Evolutionary conservation across 1,284 basidiomycete genomes (phyloP), one percentile per base, ranked within the genome.

Genomic region (Trichosporon sp.): DNA sequence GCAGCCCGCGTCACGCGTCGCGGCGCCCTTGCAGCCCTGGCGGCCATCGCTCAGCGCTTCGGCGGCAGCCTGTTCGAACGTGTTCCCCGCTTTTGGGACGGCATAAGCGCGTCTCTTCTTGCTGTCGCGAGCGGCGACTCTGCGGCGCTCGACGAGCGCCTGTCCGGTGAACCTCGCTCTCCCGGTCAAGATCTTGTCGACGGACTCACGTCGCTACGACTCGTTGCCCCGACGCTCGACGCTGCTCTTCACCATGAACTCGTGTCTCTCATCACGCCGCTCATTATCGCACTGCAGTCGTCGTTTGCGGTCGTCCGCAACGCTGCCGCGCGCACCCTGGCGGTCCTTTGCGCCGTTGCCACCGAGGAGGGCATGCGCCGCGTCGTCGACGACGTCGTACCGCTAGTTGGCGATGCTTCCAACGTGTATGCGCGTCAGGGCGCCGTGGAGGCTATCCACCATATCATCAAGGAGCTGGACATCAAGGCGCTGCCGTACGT

Each of bases 401-500:
- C 95, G 0, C 85, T 92, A 35, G 86, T 99, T 1, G 91, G 90
- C 11, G 95, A 98, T 82, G 87, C 92, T 1, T 81, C 90, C 31
- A 86, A 88, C n/a, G 84, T 93, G 47, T 84, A 87, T 23, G 91
- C 95, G 72, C 87, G 97, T 56, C 94, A 97, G 81, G 97, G 97
- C 18, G 89, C 92, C 0, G 90, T 92, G 6, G 97, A 99, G 83
- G 85, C 93, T 34, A 89, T 98, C 51, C 93, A 93, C 80, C 92
- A 95, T 95, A 90, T 98, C 70, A 92, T 99, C 58, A 91, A 95
- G 77, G 87, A 88, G 71, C 88, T 99, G 62, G 95, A 98, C 76
- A 89, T 98, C 83, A 96, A 96, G 81, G 91, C 95, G 18, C 84
- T 99, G 62, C 96, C 97, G 5, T 99, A 99, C 80, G 92, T 99